A percentile compares a stretch with the other conserved stretches of the same genome.
Conservation (phyloP, 2,329 filamentous ascomycete genomes). For the Gaeumannomyces sp. region DNA sequence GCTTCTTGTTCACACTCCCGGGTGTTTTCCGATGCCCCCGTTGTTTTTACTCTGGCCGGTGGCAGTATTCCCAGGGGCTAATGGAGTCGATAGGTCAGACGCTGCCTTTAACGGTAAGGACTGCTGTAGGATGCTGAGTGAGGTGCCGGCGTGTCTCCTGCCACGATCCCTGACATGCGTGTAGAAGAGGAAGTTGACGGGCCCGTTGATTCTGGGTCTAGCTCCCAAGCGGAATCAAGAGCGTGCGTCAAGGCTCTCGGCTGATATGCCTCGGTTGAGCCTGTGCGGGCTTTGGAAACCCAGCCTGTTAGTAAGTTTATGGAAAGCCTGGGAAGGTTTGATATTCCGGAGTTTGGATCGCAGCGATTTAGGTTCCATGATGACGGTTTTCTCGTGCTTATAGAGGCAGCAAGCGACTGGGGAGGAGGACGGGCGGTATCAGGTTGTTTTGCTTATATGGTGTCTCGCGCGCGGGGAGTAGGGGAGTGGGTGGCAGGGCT, state of each 20-base stretch:
- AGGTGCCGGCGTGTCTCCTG: not conserved
- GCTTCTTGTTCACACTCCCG: not conserved
- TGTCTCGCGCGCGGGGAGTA: not conserved
- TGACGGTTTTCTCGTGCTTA: not conserved
- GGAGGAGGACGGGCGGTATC: not conserved
- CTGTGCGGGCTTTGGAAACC: not conserved
- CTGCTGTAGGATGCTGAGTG: not conserved
- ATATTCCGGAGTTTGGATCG: not conserved
- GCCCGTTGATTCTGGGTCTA: not conserved
- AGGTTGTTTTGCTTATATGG: not conserved
- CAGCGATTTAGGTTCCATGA: not conserved
- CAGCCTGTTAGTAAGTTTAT: constrained; percentile 4
- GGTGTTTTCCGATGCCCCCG: not conserved
- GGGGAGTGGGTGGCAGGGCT: not conserved
- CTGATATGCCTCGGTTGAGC: not conserved
- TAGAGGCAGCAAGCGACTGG: not conserved
- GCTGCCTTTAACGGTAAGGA: not conserved
- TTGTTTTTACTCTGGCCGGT: not conserved
- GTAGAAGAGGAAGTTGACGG: not conserved
- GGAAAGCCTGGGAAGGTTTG: constrained; percentile 1
- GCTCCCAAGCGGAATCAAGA: not conserved
- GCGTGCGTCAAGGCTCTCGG: not conserved
- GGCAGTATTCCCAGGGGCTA: not conserved
- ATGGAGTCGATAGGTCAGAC: not conserved
- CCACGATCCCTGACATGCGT: not conserved